A percentile compares a stretch with the other conserved stretches of the same genome.
phyloP scores from a whole-genome alignment of 306 rosid genomes.

The Carpinus viminea region DNA sequence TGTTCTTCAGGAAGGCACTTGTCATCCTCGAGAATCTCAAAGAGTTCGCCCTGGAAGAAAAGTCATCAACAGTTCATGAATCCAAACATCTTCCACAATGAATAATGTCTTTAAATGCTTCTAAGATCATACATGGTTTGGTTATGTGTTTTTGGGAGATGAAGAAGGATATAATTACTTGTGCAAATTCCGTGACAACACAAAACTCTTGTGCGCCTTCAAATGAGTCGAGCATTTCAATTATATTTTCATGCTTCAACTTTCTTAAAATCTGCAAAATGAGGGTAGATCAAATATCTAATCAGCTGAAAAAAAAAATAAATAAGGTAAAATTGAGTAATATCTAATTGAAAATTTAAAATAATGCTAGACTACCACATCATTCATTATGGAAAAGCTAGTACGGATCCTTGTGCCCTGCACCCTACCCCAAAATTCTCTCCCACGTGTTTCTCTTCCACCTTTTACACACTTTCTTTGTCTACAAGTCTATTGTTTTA shows the following conservation, averaged over 20 bases:
- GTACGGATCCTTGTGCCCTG: neutral
- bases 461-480: neutral
- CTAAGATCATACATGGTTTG: conserved; percentile 7
- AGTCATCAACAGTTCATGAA: conserved; percentile 22
- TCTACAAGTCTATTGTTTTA: neutral
- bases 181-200: conserved; percentile 96
- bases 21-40: conserved; percentile 99
- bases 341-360: neutral
- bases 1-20: conserved; percentile 97
- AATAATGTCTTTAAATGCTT: conserved; percentile 16
- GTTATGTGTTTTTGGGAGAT: neutral
- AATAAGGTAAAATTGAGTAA: conserved; percentile 7
- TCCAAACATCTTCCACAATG: conserved; percentile 10
- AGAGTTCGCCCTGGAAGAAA: conserved; percentile 77
- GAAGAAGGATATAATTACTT: conserved; percentile 46
- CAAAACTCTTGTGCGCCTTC: conserved; percentile 97
- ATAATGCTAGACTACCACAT: neutral
- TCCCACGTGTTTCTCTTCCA: neutral
- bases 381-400: neutral
- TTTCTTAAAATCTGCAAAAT: conserved; percentile 78
- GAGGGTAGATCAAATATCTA: conserved; percentile 16
- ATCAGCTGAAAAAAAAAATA: conserved; percentile 4
- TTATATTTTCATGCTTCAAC: conserved; percentile 92
- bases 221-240: conserved; percentile 97
- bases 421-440: neutral